These are phyloP conservation scores for Diplodia mutila DNA, from an alignment of 2,329 filamentous ascomycete genomes.

Conservation along the genomic window DNA sequence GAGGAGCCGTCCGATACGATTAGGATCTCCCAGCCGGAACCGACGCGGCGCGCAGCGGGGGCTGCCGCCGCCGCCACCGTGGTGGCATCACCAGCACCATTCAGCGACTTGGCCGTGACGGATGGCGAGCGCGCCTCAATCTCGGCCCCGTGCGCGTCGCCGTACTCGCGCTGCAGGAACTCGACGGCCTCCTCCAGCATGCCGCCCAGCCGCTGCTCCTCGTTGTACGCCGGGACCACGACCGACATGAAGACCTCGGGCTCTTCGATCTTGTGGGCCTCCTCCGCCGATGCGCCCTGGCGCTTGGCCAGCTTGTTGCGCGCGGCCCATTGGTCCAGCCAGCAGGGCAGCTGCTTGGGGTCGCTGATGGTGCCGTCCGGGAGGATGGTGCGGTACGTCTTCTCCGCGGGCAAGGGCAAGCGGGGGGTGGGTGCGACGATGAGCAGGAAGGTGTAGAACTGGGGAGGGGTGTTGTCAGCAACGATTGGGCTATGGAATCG, in stretches of 20 bases:
- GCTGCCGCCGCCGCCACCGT: conserved; percentile 32
- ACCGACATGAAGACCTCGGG: conserved; percentile 86
- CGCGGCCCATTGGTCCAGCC: conserved; percentile 77
- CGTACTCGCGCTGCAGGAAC: conserved; percentile 80
- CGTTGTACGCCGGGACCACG: conserved; percentile 94
- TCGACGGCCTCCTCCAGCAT: conserved; percentile 90
- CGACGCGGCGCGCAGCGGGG: conserved; percentile 32
- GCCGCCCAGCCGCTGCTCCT: conserved; percentile 77
- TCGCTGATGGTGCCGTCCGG: conserved; percentile 63
- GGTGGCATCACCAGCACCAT: conserved; percentile 31
- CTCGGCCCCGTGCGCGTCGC: conserved; percentile 46
- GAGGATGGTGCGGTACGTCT: conserved; percentile 77
- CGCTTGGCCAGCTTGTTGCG: conserved; percentile 53
- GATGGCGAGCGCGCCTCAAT: conserved; percentile 27
- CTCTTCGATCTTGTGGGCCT: conserved; percentile 67
- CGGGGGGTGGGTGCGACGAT: conserved; percentile 82
- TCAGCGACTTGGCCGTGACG: conserved; percentile 33
- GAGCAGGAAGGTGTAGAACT: conserved; percentile 71
- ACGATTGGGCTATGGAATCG: no score
- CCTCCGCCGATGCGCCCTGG: conserved; percentile 37
- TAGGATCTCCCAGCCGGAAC: conserved; percentile 84
- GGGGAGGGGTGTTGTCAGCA: neutral
- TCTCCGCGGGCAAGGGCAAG: conserved; percentile 73
- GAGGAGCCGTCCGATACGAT: conserved; percentile 87
- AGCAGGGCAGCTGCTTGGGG: conserved; percentile 72